Evolutionary conservation across 441 rosid species (phyloP).

Genomic region (Francoa sonchifolia): DNA sequence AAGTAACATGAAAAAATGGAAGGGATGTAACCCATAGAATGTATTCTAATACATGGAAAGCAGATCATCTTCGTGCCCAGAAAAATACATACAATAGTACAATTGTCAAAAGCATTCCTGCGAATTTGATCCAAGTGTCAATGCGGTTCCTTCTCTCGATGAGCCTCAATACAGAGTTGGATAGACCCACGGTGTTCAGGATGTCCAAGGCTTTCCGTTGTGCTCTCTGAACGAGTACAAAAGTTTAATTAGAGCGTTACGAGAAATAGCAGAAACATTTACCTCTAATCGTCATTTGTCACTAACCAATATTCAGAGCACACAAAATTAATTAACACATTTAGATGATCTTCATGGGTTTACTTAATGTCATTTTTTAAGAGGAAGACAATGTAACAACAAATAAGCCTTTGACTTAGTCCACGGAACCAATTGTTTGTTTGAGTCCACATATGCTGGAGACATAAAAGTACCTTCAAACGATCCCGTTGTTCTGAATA

Average conservation of each 20-base stretch:
- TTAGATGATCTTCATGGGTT: no score
- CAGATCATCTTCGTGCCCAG: no score
- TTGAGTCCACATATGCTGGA: background rate
- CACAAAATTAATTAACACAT: no score
- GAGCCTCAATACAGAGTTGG: conserved; percentile 79
- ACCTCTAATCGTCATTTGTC: background rate
- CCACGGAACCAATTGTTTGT: background rate
- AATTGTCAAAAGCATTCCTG: conserved; percentile 60
- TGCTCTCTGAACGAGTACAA: conserved; percentile 41
- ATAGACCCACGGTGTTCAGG: conserved; percentile 87
- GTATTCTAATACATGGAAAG: no score
- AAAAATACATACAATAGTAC: no score
- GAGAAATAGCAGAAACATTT: no score
- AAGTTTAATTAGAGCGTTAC: background rate
- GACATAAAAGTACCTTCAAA: conserved; percentile 46
- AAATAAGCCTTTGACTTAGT: background rate
- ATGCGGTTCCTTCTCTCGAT: conserved; percentile 89
- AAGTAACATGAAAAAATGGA: no score
- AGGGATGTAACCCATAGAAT: no score
- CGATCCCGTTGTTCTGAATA: conserved; percentile 88
- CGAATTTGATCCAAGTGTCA: conserved; percentile 78
- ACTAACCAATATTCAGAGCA: background rate
- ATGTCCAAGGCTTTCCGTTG: conserved; percentile 91
- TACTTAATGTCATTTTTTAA: no score
- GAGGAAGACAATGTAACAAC: background rate